Percentiles rank a stretch among this genome's conserved stretches.
These are phyloP conservation scores for Aspergillus floridensis DNA, from an alignment of 2,329 filamentous ascomycete species.

Conservation along the genomic window DNA sequence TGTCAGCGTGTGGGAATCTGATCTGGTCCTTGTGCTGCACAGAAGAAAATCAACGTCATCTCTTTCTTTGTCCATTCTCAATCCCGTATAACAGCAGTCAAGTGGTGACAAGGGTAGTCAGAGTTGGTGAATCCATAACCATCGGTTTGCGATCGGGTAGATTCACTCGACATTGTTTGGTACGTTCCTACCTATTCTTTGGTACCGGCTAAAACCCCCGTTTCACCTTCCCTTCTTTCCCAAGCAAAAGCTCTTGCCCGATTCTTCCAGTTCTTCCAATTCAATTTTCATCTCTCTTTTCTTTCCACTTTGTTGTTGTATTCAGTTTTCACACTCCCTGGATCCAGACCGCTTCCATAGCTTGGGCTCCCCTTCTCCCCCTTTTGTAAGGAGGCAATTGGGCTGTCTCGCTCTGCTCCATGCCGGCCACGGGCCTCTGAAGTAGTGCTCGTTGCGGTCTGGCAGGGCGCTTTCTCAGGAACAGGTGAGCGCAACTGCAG, in stretches of 20 bases:
- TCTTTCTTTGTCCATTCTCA: too few species aligned
- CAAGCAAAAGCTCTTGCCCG: too few species aligned
- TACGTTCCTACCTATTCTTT: neutral
- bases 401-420: conserved; percentile 17
- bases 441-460: conserved; percentile 24
- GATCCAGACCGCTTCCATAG: conserved; percentile 4
- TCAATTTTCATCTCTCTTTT: neutral
- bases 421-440: conserved; percentile 19
- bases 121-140: neutral
- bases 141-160: neutral
- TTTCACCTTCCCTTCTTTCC: conserved; percentile 2
- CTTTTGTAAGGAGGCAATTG: conserved; percentile 15
- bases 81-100: neutral
- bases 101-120: too few species aligned
- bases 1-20: neutral
- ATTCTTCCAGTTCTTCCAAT: neutral
- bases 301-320: conserved; percentile 8
- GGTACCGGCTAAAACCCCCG: neutral
- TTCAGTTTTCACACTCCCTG: neutral
- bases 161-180: too few species aligned
- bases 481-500: conserved; percentile 13
- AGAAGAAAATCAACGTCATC: neutral
- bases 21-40: neutral
- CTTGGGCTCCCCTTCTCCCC: conserved; percentile 1
- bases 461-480: conserved; percentile 13